Percentiles rank a stretch among this genome's conserved stretches.
These are phyloP conservation scores for Microsporum ferrugineum DNA, from an alignment of 2,329 filamentous ascomycete species.

Conservation along the genomic window DNA sequence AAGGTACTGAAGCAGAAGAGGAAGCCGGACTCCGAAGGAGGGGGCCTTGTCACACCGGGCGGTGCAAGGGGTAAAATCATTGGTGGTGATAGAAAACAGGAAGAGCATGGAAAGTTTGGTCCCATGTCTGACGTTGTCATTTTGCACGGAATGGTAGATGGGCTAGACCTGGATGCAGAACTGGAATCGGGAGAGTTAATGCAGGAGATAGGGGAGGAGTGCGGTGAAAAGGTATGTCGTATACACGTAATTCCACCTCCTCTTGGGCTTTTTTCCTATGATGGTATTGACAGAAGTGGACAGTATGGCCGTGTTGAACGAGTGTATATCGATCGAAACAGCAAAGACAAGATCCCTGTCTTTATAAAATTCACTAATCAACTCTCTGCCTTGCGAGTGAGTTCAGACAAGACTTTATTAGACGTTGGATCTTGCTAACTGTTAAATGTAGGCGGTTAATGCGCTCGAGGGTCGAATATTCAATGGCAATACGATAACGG, in stretches of 20 bases:
- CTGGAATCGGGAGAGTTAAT: slow-evolving; percentile 58
- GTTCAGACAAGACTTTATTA: slow-evolving; percentile 25
- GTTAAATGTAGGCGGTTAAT: slow-evolving; percentile 59
- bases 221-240: slow-evolving; percentile 57
- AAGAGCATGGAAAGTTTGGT: slow-evolving; percentile 50
- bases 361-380: slow-evolving; percentile 89
- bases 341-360: slow-evolving; percentile 49
- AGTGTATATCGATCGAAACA: slow-evolving; percentile 58
- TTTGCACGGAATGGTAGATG: slow-evolving; percentile 72
- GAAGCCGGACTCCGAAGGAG: slow-evolving; percentile 64
- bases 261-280: not conserved
- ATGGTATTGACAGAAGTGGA: slow-evolving; percentile 8
- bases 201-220: slow-evolving; percentile 93
- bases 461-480: slow-evolving; percentile 79
- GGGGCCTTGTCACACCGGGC: slow-evolving; percentile 59
- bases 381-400: slow-evolving; percentile 70
- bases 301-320: slow-evolving; percentile 76
- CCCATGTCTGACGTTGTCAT: slow-evolving; percentile 73
- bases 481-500: slow-evolving; percentile 72
- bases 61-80: slow-evolving; percentile 65
- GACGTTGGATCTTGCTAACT: slow-evolving; percentile 10
- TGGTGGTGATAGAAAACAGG: slow-evolving; percentile 53
- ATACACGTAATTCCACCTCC: not conserved
- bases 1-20: slow-evolving; percentile 80
- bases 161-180: slow-evolving; percentile 69